Evolutionary conservation across 75 land plant genomes (phyloP), one percentile per base, ranked within the genome.

Genomic region (Ceratopteris richardii): DNA sequence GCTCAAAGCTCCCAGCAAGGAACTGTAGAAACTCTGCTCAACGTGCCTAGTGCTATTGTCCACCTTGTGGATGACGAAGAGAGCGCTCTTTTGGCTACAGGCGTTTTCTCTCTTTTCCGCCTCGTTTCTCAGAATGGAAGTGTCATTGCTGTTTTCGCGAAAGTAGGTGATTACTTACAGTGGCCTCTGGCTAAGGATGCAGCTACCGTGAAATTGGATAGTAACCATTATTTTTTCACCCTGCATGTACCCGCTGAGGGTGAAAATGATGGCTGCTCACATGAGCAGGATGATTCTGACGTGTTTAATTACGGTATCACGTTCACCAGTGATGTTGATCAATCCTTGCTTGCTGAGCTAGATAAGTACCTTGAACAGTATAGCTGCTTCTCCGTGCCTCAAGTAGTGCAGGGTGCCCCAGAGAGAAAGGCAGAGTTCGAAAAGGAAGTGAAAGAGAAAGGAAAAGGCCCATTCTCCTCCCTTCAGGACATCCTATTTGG

Each of bases 181-280:
- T 85, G 86, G 86, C 89, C 89, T 7, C 53, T 85, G 44, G 66
- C 84, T 21, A 81, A 87, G 48, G 88, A 87, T 25, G 77, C 70
- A 68, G 79, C 85, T 0, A 81, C 82, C 6, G 78, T 80, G 22
- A 87, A 87, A 73, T 57, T 90, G 16, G 84, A 83, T 51, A 16
- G 60, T 1, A 46, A 55, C 12, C 86, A 87, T 51, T 90, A 90
- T 56, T 74, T 83, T 44, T 90, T 90, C 71, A 46, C 79, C 2
- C 22, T 77, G 30, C 60, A 50, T 0, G 33, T 66, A 17, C 67
- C 62, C 20, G 44, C 60, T 47, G 63, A 74, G 0, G 37, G 37
- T 33, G 66, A 69, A 25, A 63, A 61, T 26, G 28, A 26, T 17
- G 21, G 61, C 18, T 0, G 68, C 44, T 10, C 69, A 68, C 27